Conservation (phyloP, 23 red algal genomes). For the Gracilaria domingensis region DNA sequence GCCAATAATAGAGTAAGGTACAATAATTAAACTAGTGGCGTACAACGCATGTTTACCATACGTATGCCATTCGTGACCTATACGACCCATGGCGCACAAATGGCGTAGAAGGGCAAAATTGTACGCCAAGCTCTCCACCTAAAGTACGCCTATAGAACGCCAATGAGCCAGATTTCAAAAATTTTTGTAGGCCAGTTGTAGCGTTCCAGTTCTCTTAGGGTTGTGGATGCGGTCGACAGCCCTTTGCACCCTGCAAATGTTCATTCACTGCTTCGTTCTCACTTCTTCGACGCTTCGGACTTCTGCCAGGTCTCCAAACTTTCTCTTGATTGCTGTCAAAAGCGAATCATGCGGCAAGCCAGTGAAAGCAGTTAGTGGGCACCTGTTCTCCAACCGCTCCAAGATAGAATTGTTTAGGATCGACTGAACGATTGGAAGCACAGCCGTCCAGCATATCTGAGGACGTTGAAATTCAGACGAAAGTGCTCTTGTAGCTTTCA, state of each 20-base stretch:
- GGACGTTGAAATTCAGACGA: conserved; percentile 39
- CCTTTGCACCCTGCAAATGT: neutral
- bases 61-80: no score
- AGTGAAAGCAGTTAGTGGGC: neutral
- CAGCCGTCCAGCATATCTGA: conserved; percentile 3
- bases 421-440: conserved; percentile 8
- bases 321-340: neutral
- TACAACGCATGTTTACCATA: no score
- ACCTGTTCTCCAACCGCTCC: neutral
- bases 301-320: neutral
- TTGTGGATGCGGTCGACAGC: conserved; percentile 17
- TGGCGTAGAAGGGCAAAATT: no score
- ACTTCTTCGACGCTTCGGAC: neutral
- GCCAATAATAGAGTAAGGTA: no score
- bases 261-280: neutral
- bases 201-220: no score
- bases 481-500: conserved; percentile 4
- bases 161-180: no score
- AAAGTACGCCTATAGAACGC: no score
- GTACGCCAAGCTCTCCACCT: no score
- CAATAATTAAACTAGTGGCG: no score
- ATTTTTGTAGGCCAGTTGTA: no score
- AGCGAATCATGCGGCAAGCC: neutral
- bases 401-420: conserved; percentile 24
- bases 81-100: no score